Percentiles rank a stretch among this genome's conserved stretches.
Conservation (phyloP, 2,329 filamentous ascomycete species). For the Colletotrichum lentis region DNA sequence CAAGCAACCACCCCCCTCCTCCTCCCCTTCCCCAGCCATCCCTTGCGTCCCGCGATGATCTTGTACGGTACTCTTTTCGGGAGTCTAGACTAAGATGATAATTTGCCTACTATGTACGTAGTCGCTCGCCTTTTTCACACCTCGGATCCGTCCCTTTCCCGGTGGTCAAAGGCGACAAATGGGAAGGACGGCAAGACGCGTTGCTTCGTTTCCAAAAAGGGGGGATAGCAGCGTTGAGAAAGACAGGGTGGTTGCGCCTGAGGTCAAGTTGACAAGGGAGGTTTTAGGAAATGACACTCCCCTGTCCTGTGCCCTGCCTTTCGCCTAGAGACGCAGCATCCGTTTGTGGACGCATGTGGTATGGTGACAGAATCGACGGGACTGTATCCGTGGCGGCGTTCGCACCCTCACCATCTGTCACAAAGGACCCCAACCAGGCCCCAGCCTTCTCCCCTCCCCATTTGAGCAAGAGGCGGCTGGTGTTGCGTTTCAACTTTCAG, state of each 20-base stretch:
- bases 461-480: neutral
- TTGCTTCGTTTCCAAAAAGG: neutral
- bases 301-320: neutral
- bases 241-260: too few species aligned
- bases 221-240: neutral
- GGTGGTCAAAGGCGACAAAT: neutral
- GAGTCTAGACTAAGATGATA: neutral
- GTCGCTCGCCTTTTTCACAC: neutral
- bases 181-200: neutral
- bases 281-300: neutral
- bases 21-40: neutral
- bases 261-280: too few species aligned
- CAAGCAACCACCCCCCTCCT: neutral
- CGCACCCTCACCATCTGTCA: too few species aligned
- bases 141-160: neutral
- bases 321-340: neutral
- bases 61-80: neutral
- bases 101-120: neutral
- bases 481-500: neutral
- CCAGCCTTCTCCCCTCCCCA: neutral
- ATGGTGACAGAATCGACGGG: neutral
- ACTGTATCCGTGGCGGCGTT: too few species aligned
- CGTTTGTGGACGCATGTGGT: neutral
- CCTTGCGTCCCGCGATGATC: conserved; percentile 4
- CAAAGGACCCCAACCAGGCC: neutral